Conservation (phyloP, 805 yeast species). For the Jamesozyma lodderae region DNA sequence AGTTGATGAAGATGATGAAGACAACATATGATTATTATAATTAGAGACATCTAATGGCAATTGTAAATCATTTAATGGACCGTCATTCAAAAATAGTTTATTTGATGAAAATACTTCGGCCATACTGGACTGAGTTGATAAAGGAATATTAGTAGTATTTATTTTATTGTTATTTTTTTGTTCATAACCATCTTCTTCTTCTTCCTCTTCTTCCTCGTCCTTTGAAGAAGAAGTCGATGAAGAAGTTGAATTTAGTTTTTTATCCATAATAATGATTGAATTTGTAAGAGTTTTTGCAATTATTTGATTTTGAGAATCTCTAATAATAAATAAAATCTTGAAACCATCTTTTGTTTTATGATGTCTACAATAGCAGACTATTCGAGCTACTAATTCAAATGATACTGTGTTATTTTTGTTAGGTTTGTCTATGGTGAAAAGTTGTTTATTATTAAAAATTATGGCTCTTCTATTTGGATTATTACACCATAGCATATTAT, state of each 20-base stretch:
- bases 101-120: slow-evolving; percentile 5
- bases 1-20: background rate
- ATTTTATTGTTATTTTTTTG: background rate
- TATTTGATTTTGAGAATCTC: slow-evolving; percentile 48
- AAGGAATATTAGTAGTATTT: background rate
- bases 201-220: background rate
- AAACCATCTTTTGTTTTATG: slow-evolving; percentile 85
- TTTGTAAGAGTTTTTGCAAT: slow-evolving; percentile 65
- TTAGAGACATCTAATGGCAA: background rate
- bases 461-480: slow-evolving; percentile 68
- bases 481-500: slow-evolving; percentile 69
- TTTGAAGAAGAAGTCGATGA: background rate
- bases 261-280: slow-evolving; percentile 85
- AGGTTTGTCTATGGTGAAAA: slow-evolving; percentile 41
- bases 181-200: background rate
- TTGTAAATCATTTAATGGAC: background rate
- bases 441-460: slow-evolving; percentile 83
- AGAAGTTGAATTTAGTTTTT: slow-evolving; percentile 48
- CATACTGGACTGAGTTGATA: background rate
- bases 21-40: background rate
- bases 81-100: slow-evolving; percentile 1
- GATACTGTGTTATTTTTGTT: slow-evolving; percentile 17
- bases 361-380: slow-evolving; percentile 92
- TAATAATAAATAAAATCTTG: slow-evolving; percentile 56
- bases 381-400: slow-evolving; percentile 53